phyloP scores from a whole-genome alignment of 495 filamentous ascomycete genomes.

The Penicillium verhagenii region DNA sequence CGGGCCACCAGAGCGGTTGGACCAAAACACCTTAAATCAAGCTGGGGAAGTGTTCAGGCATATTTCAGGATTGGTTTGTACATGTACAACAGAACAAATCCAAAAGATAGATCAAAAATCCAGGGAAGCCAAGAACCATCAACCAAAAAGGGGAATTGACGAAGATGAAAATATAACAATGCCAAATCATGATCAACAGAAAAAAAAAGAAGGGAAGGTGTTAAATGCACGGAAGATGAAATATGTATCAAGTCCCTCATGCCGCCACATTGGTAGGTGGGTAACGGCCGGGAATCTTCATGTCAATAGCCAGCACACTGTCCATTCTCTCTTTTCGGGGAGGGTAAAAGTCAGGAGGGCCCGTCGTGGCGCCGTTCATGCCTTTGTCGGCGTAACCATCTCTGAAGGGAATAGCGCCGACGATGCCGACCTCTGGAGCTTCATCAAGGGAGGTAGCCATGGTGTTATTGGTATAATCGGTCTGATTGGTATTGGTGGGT shows the following conservation, averaged over 20 bases:
- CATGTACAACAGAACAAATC: constrained; percentile 2
- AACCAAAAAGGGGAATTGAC: background rate
- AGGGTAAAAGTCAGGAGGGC: constrained; percentile 16
- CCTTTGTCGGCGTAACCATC: constrained; percentile 8
- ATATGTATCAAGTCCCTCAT: constrained; percentile 13
- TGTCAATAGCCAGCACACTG: constrained; percentile 32
- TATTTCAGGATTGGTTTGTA: background rate
- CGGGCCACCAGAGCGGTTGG: constrained; percentile 4
- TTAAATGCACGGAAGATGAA: constrained; percentile 8
- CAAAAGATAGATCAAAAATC: constrained; percentile 5
- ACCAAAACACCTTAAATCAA: constrained; percentile 19
- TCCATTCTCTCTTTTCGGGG: constrained; percentile 33
- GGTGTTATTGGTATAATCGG: constrained; percentile 38
- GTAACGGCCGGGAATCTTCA: constrained; percentile 41
- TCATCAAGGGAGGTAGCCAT: constrained; percentile 39
- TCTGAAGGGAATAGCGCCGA: background rate
- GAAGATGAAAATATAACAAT: background rate
- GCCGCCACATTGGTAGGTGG: constrained; percentile 35
- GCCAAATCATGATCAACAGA: no score
- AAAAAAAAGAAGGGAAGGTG: background rate
- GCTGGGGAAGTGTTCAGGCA: constrained; percentile 8
- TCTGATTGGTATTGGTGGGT: constrained; percentile 38
- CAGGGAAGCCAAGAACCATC: background rate
- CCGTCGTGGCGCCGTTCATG: background rate
- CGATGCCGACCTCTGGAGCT: background rate